Evolutionary conservation across 2,329 filamentous ascomycete species (phyloP).

Genomic region (Aureobasidium musti): DNA sequence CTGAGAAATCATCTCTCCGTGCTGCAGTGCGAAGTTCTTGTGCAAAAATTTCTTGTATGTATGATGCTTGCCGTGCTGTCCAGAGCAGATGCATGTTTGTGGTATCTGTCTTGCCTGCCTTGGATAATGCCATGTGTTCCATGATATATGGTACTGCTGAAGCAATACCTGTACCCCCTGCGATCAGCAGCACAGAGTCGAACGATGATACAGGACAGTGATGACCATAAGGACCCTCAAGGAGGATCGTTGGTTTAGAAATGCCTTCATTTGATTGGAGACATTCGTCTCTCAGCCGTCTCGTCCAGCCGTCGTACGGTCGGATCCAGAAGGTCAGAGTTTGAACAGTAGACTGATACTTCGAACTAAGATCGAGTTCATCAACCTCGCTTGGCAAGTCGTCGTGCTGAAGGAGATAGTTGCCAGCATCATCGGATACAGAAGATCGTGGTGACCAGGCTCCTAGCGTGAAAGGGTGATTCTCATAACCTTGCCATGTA

Average conservation of each 20-base stretch:
- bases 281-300: conserved; percentile 47
- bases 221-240: conserved; percentile 56
- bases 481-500: conserved; percentile 51
- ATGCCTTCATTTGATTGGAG: conserved; percentile 35
- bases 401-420: not conserved
- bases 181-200: conserved; percentile 47
- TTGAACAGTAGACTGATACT: not conserved
- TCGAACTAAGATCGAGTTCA: not conserved
- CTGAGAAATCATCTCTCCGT: conserved; percentile 28
- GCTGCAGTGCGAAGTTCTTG: not conserved
- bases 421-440: not conserved
- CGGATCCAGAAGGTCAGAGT: conserved; percentile 53
- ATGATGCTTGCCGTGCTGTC: conserved; percentile 15
- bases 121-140: conserved; percentile 27
- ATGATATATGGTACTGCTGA: conserved; percentile 42
- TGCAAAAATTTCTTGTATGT: conserved; percentile 9
- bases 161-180: conserved; percentile 54
- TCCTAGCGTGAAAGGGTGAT: conserved; percentile 55
- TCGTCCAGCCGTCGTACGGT: conserved; percentile 56
- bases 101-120: not conserved
- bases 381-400: not conserved
- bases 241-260: conserved; percentile 44
- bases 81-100: conserved; percentile 15
- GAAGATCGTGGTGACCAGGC: conserved; percentile 31
- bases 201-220: conserved; percentile 47